A percentile compares a stretch with the other conserved stretches of the same genome.
These are phyloP conservation scores for Ballota nigra DNA, from an alignment of 257 asterid species.

Conservation along the genomic window DNA sequence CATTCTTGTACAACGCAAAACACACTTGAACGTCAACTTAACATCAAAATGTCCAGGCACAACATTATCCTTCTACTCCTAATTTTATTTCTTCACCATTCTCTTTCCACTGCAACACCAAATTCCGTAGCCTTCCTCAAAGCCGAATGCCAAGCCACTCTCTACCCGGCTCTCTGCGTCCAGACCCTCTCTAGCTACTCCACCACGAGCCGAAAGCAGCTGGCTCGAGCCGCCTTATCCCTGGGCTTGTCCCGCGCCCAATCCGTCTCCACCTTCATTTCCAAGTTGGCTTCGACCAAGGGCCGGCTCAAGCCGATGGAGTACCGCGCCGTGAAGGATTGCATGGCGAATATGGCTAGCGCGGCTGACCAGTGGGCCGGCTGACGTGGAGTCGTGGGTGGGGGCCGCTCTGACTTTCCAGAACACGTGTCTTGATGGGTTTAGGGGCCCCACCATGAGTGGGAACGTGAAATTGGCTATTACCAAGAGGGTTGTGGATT, in stretches of 20 bases:
- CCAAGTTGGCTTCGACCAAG: slow-evolving; percentile 22
- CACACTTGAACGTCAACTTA: neutral
- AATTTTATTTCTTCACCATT: slow-evolving; percentile 25
- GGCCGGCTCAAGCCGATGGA: slow-evolving; percentile 31
- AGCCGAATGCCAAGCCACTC: slow-evolving; percentile 48
- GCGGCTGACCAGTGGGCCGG: slow-evolving; percentile 26
- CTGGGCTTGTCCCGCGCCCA: slow-evolving; percentile 42
- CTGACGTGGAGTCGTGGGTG: slow-evolving; percentile 43
- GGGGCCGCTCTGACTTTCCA: slow-evolving; percentile 45
- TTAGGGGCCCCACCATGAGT: slow-evolving; percentile 16
- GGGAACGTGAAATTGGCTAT: slow-evolving; percentile 29
- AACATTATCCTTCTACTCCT: slow-evolving; percentile 18
- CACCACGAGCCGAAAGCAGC: slow-evolving; percentile 33
- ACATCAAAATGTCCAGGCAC: slow-evolving; percentile 28
- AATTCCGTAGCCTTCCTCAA: slow-evolving; percentile 35
- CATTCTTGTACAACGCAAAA: neutral
- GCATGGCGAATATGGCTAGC: slow-evolving; percentile 33
- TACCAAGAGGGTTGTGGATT: slow-evolving; percentile 21
- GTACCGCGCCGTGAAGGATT: slow-evolving; percentile 32
- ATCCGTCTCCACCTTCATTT: slow-evolving; percentile 28
- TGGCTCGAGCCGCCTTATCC: slow-evolving; percentile 43
- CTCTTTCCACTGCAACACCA: slow-evolving; percentile 17
- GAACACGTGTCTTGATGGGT: slow-evolving; percentile 43
- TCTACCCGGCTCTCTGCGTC: slow-evolving; percentile 49
- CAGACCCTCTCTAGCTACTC: slow-evolving; percentile 41